Base-by-base conservation (phyloP, 768 basidiomycete genomes). In the Amanita rimosa region DNA sequence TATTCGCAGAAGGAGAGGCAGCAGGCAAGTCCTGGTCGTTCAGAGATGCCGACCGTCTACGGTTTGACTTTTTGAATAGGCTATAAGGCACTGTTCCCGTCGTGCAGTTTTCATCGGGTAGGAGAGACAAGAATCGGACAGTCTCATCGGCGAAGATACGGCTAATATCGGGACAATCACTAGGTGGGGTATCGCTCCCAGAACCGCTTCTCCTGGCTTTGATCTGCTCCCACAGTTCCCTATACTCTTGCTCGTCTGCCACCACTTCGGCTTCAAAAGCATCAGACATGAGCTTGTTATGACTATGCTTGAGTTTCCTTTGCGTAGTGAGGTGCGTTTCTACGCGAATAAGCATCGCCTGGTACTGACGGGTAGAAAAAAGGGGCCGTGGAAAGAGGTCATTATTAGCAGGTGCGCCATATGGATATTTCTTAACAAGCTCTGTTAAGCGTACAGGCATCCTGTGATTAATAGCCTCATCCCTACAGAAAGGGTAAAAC, bases 381-480 rank as follows among this genome's bases (percentile, higher is more conserved):
- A 74, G 78, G 4, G 86, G 81, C 6, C 72, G 73, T 3, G 82
- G 68, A 13, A 85, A 68, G 29, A 84, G 68, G 52, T 67, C 64
- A 24, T 70, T 57, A 43, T 71, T 64, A 8, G 38, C 2, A 34
- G 67, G 45, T 26, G 64, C 46, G 53, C 60, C 57, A 59, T 81
- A 87, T 4, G 86, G 86, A 54, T 89, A 90, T 22, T 75, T 63
- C 47, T 76, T 70, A 31, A 88, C 75, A 4, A 89, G 74, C 51
- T 88, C 84, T 16, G 75, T 66, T 3, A 90, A 73, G 27, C 86
- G 81, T 16, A 72, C 73, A 3, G 87, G 86, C 69, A 88, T 72
- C 46, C 75, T 68, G 51, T 71, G 69, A 42, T 60, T 65, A 10
- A 67, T 55, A 21, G 76, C 72, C 54, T 85, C 80, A 50, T 85